Evolutionary conservation across 2,329 filamentous ascomycete species (phyloP).

Genomic region (Scedosporium apiospermum): DNA sequence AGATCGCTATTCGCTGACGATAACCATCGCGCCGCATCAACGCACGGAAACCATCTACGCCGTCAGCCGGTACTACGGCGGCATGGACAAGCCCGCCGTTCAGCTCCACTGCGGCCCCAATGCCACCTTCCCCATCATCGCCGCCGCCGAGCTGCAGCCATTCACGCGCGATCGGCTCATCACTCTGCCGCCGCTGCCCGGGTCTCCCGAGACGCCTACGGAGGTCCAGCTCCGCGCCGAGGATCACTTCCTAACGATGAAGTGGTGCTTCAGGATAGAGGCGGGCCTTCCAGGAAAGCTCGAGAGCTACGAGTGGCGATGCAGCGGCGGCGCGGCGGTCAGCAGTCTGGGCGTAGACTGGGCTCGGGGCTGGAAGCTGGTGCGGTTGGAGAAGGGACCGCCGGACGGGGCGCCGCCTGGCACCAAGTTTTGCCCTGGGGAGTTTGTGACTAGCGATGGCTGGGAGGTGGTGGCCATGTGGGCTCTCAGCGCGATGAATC

Average conservation of each 20-base stretch:
- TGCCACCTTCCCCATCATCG: background rate
- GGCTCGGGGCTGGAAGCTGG: constrained; percentile 29
- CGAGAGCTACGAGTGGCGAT: constrained; percentile 34
- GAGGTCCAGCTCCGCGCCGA: constrained; percentile 8
- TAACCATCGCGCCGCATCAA: constrained; percentile 7
- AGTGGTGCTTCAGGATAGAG: constrained; percentile 25
- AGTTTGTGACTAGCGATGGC: constrained; percentile 21
- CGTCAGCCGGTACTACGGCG: background rate
- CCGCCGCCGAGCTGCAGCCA: constrained; percentile 2
- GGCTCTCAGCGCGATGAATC: constrained; percentile 11
- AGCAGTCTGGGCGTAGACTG: constrained; percentile 19
- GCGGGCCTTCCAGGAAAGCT: constrained; percentile 15
- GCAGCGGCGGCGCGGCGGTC: constrained; percentile 24
- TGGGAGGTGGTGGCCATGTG: constrained; percentile 33
- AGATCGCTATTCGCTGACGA: constrained; percentile 1
- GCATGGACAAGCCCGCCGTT: background rate
- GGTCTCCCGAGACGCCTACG: constrained; percentile 5
- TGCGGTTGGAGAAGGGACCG: constrained; percentile 19
- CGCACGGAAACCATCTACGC: constrained; percentile 3
- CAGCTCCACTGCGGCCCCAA: constrained; percentile 7
- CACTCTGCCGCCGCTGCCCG: constrained; percentile 10
- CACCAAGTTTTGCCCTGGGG: constrained; percentile 10
- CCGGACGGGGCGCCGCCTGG: constrained; percentile 8
- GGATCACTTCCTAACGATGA: constrained; percentile 10
- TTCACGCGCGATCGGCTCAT: constrained; percentile 6